Evolutionary conservation across 768 basidiomycete genomes (phyloP).

Genomic region (Lentinus brumalis): DNA sequence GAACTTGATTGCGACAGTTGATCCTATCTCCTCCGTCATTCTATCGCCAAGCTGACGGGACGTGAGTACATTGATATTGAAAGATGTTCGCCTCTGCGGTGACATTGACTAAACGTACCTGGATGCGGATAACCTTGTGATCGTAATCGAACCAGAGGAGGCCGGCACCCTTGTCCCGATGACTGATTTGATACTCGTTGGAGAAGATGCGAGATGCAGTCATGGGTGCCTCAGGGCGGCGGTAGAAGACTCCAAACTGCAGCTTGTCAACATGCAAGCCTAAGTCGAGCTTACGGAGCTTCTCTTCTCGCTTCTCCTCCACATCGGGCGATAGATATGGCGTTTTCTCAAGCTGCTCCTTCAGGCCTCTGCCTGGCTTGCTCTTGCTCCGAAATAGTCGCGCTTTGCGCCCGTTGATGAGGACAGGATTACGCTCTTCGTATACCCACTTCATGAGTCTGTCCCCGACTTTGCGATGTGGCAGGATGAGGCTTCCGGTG

Average conservation of each 20-base stretch:
- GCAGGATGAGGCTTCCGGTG: slow-evolving; percentile 37
- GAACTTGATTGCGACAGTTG: slow-evolving; percentile 56
- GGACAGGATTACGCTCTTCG: slow-evolving; percentile 30
- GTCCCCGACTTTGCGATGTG: slow-evolving; percentile 36
- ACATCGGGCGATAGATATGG: slow-evolving; percentile 33
- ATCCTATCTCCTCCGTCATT: slow-evolving; percentile 50
- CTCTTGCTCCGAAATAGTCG: slow-evolving; percentile 17
- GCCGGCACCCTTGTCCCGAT: slow-evolving; percentile 45
- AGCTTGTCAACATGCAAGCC: slow-evolving; percentile 59
- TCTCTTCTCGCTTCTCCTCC: slow-evolving; percentile 35
- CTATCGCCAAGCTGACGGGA: slow-evolving; percentile 56
- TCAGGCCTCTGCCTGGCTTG: slow-evolving; percentile 1
- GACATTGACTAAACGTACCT: slow-evolving; percentile 39
- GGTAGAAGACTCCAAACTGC: slow-evolving; percentile 68
- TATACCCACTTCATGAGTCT: slow-evolving; percentile 50
- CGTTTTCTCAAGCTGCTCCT: slow-evolving; percentile 33
- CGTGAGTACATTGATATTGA: background rate
- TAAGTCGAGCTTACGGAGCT: slow-evolving; percentile 44
- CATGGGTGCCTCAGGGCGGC: slow-evolving; percentile 23
- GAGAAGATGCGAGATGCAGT: slow-evolving; percentile 49
- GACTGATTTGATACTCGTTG: slow-evolving; percentile 66
- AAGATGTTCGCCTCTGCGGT: no score
- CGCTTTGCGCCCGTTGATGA: slow-evolving; percentile 26
- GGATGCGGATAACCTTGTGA: slow-evolving; percentile 64
- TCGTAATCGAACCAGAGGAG: slow-evolving; percentile 67